Evolutionary conservation across 169 alveolate species (phyloP).

Genomic region (Plasmodium coatneyi): DNA sequence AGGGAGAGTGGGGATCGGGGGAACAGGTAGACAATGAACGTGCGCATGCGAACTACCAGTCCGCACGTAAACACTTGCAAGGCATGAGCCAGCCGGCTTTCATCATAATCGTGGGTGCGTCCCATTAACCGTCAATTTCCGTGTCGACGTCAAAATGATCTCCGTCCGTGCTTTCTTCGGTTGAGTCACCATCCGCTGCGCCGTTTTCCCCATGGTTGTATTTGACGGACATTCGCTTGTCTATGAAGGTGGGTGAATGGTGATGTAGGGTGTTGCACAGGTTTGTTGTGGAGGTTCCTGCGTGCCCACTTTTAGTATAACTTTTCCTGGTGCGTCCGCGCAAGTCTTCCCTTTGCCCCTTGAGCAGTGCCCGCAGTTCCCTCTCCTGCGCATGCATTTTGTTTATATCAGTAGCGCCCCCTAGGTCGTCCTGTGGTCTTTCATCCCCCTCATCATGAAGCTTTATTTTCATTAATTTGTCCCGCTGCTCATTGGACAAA

Average conservation of each 20-base stretch:
- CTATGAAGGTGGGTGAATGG: neutral
- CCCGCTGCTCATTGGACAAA: slow-evolving; percentile 21
- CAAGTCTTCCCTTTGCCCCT: slow-evolving; percentile 22
- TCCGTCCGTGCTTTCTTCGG: neutral
- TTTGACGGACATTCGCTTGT: slow-evolving; percentile 21
- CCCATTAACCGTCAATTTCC: slow-evolving; percentile 33
- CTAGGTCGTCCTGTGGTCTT: neutral
- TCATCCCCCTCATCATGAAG: neutral
- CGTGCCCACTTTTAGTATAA: neutral
- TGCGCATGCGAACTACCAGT: neutral
- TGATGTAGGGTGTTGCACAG: neutral
- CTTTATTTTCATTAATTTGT: slow-evolving; percentile 32
- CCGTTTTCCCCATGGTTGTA: slow-evolving; percentile 4
- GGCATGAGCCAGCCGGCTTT: neutral
- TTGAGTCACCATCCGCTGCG: neutral
- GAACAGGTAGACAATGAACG: neutral
- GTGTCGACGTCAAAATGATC: slow-evolving; percentile 32
- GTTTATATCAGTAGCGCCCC: slow-evolving; percentile 6
- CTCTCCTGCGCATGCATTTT: slow-evolving; percentile 30
- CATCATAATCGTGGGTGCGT: neutral
- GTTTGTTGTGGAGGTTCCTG: neutral
- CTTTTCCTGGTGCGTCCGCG: slow-evolving; percentile 27
- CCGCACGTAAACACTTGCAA: neutral
- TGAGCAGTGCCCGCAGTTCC: slow-evolving; percentile 4
- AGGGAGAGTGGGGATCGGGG: neutral